Percentiles rank a stretch among this genome's conserved stretches.
Conservation (phyloP, 1,284 basidiomycete genomes). For the Leccinum griseonigrum region DNA sequence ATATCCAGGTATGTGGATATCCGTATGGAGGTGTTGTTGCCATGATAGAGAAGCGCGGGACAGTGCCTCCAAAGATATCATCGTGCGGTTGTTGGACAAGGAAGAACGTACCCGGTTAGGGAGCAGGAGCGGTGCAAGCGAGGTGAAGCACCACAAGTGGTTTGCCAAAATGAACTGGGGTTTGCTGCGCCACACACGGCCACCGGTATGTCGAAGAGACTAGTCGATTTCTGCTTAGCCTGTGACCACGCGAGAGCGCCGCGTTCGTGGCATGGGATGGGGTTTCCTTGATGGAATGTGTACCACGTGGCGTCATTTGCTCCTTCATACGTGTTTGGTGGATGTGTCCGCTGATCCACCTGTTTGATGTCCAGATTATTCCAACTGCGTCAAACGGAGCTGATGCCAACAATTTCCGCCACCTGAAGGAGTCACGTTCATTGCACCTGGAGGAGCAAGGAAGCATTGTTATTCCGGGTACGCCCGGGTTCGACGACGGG, state of each 20-base stretch:
- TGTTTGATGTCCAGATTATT: slow-evolving; percentile 60
- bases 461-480: slow-evolving; percentile 34
- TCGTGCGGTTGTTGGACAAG: slow-evolving; percentile 91
- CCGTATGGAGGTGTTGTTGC: background rate
- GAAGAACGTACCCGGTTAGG: slow-evolving; percentile 88
- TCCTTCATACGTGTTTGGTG: slow-evolving; percentile 10
- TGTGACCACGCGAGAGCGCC: background rate
- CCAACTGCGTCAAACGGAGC: slow-evolving; percentile 80
- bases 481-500: slow-evolving; percentile 44
- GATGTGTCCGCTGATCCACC: slow-evolving; percentile 22
- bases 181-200: slow-evolving; percentile 86
- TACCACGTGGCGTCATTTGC: slow-evolving; percentile 14
- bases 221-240: slow-evolving; percentile 9
- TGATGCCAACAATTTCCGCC: slow-evolving; percentile 90
- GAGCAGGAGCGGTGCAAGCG: slow-evolving; percentile 91
- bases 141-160: slow-evolving; percentile 99
- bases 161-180: slow-evolving; percentile 97
- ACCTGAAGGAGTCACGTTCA: slow-evolving; percentile 86
- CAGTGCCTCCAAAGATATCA: slow-evolving; percentile 85
- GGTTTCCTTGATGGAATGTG: background rate
- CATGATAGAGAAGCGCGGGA: slow-evolving; percentile 16
- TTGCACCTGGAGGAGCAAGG: slow-evolving; percentile 79
- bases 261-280: background rate
- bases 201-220: slow-evolving; percentile 67
- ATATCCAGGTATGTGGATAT: slow-evolving; percentile 70